Base-by-base conservation (phyloP, 306 rosid species). In the Vigna hirtella region DNA sequence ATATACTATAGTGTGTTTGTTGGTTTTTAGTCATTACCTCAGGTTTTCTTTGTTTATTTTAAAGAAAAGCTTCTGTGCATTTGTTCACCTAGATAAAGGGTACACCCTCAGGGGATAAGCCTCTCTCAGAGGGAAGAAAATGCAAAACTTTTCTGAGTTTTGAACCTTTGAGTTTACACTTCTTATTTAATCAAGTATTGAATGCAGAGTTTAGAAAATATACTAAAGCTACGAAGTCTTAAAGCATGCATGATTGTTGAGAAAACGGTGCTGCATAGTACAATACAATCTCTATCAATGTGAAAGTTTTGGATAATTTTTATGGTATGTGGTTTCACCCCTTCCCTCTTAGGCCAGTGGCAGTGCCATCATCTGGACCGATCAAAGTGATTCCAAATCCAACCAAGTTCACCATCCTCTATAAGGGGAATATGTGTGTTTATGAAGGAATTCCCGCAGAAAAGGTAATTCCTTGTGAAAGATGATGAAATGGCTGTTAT, bases 381-480 rank as follows among this genome's bases (percentile, higher is more conserved):
- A 80, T 73, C 64, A 48, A 38, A 64, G 62, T 58, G 38, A 18
- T 13, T 50, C 73, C 76, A 36, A 16, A 64, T 79, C 48, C 76
- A 24, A 73, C 77, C 80, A 87, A 81, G 77, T 89, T 91, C 53
- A 84, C 86, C 72, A 88, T 91, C 71, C 72, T 81, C 71, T 91
- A 81, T 28, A 86, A 87, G 9, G 97, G 97, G 73, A 86, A 83
- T 1, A 85, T 89, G 56, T 83, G 70, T 57, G 81, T 83, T 78
- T 91, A 85, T 78, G 88, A 91, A 47, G 89, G 88, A 72, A 79
- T 91, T 66, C 85, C 93, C 66, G 88, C 86, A 68, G 90, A 85
- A 45, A 91, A 89, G 90, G 97, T 87, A 76, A 55, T 7, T 38
- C 55, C 17, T 43, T n/a, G 4, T 66, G 57, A 78, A 62, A 77